Conservation (phyloP, 257 asterid species). For the Solanum pinnatisectum region DNA sequence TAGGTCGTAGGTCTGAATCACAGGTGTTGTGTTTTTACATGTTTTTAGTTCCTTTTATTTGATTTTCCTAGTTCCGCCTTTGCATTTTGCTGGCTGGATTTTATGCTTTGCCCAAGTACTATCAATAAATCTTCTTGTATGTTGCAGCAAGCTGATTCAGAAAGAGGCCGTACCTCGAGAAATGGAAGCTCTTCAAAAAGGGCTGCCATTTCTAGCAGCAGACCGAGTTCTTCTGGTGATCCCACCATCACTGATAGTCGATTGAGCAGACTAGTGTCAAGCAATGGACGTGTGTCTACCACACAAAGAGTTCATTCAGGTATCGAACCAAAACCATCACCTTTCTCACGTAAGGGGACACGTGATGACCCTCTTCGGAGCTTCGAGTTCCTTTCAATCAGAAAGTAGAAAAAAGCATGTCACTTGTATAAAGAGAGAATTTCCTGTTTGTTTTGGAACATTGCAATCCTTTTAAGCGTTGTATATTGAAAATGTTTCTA, state of each 20-base stretch:
- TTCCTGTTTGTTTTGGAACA: conserved; percentile 8
- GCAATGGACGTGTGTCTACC: conserved; percentile 37
- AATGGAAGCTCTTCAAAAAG: conserved; percentile 68
- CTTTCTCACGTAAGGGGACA: conserved; percentile 53
- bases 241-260: conserved; percentile 36
- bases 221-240: conserved; percentile 50
- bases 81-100: background rate
- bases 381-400: conserved; percentile 69
- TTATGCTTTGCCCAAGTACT: background rate
- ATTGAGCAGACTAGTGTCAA: conserved; percentile 21
- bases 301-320: conserved; percentile 5
- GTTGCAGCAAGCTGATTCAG: conserved; percentile 63
- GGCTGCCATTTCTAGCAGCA: conserved; percentile 37
- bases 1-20: background rate
- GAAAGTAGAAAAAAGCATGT: conserved; percentile 14
- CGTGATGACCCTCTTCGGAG: conserved; percentile 90
- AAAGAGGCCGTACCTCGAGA: conserved; percentile 50
- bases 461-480: conserved; percentile 9
- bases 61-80: background rate
- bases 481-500: conserved; percentile 37
- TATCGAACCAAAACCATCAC: conserved; percentile 3
- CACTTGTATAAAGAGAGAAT: conserved; percentile 12
- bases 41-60: background rate
- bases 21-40: background rate
- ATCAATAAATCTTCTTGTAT: conserved; percentile 12